Conservation (phyloP, 2,329 filamentous ascomycete genomes). For the Pestalotiopsis sp. region DNA sequence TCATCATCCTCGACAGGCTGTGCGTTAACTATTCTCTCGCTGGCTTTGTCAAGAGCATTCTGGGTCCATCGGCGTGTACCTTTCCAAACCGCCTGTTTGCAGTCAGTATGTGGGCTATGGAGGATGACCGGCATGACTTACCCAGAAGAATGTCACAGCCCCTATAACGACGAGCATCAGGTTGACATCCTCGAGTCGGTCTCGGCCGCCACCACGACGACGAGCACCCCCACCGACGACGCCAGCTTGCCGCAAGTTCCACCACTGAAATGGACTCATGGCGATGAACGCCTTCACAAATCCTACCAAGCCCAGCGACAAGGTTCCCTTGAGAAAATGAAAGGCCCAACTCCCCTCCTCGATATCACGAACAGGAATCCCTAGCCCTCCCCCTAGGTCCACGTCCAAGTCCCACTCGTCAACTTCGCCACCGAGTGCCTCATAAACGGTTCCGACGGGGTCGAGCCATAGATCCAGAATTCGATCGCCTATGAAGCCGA, state of each 20-base stretch:
- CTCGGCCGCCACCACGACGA: constrained; percentile 68
- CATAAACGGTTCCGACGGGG: constrained; percentile 64
- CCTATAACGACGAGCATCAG: constrained; percentile 81
- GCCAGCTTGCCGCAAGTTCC: constrained; percentile 68
- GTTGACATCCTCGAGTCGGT: constrained; percentile 76
- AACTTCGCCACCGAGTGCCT: constrained; percentile 33
- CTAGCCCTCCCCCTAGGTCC: constrained; percentile 6
- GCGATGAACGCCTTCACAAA: constrained; percentile 79
- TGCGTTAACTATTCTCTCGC: constrained; percentile 84
- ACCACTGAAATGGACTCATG: constrained; percentile 76
- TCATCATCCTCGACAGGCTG: constrained; percentile 57
- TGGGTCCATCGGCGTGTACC: constrained; percentile 74
- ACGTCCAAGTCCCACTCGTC: constrained; percentile 39
- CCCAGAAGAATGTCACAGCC: constrained; percentile 74
- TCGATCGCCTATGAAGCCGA: constrained; percentile 91
- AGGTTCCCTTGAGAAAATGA: constrained; percentile 87
- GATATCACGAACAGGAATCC: constrained; percentile 38
- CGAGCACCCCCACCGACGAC: constrained; percentile 53
- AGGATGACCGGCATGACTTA: constrained; percentile 47
- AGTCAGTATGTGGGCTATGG: background rate
- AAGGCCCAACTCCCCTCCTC: constrained; percentile 68
- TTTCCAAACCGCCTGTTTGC: constrained; percentile 73
- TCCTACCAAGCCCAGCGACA: constrained; percentile 85
- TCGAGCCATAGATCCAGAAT: constrained; percentile 89
- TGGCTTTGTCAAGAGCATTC: constrained; percentile 72